Conservation (phyloP, 2,329 filamentous ascomycete genomes). For the Nigrograna mackinnonii region DNA sequence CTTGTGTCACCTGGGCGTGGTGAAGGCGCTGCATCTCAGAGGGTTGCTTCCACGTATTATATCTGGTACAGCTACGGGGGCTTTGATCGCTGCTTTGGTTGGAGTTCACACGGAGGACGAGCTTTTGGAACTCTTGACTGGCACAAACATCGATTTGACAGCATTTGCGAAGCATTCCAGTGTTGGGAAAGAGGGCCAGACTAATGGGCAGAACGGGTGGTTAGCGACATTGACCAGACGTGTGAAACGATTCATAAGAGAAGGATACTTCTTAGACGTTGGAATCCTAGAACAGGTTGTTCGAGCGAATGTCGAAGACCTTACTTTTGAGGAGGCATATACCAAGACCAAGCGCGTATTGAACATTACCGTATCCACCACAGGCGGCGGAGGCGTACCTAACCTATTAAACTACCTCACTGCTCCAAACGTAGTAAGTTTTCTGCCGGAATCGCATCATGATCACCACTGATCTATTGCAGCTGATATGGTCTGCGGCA, state of each 20-base stretch:
- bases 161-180: constrained; percentile 64
- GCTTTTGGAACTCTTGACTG: constrained; percentile 73
- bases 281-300: constrained; percentile 83
- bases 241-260: constrained; percentile 68
- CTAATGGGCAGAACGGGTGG: constrained; percentile 41
- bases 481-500: constrained; percentile 81
- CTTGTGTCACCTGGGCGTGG: constrained; percentile 85
- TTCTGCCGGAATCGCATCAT: not conserved
- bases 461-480: constrained; percentile 11
- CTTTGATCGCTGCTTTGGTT: constrained; percentile 85
- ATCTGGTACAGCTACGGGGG: constrained; percentile 87
- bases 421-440: constrained; percentile 84
- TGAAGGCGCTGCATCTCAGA: constrained; percentile 81
- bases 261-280: constrained; percentile 84
- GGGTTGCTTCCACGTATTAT: constrained; percentile 87
- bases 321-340: constrained; percentile 94
- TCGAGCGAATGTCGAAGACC: constrained; percentile 79
- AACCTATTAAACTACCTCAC: constrained; percentile 91
- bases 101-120: constrained; percentile 87
- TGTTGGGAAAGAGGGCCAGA: constrained; percentile 19
- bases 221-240: constrained; percentile 66
- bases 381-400: constrained; percentile 74
- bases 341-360: constrained; percentile 81
- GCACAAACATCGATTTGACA: constrained; percentile 79
- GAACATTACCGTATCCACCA: constrained; percentile 87